Conservation (phyloP, 805 yeast genomes). For the Candida quercuum region DNA sequence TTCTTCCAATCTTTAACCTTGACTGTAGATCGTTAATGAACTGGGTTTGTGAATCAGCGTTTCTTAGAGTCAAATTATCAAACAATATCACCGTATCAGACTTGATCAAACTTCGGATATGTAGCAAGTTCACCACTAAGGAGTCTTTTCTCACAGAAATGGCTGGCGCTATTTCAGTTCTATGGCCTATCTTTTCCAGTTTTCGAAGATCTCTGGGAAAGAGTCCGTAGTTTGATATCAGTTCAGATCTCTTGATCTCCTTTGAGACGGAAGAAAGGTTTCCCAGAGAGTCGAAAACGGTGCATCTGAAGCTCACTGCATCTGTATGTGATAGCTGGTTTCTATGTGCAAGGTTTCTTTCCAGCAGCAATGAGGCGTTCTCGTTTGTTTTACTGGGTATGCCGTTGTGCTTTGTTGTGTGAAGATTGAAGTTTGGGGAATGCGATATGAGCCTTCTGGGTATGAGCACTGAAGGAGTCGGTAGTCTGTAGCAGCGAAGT, state of each 20-base stretch:
- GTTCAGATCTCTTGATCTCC: slow-evolving; percentile 66
- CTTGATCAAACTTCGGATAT: slow-evolving; percentile 74
- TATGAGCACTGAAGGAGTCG: too few relatives aligned
- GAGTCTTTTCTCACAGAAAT: slow-evolving; percentile 71
- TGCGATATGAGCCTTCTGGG: background rate
- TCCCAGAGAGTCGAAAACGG: slow-evolving; percentile 71
- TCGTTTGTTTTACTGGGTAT: too few relatives aligned
- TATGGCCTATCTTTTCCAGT: slow-evolving; percentile 55
- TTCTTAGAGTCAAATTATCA: slow-evolving; percentile 60
- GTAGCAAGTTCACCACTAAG: slow-evolving; percentile 67
- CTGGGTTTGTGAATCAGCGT: slow-evolving; percentile 62
- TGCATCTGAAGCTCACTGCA: slow-evolving; percentile 57
- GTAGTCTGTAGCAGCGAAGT: too few relatives aligned
- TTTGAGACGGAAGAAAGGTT: slow-evolving; percentile 63
- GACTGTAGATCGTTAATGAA: slow-evolving; percentile 78
- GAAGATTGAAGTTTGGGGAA: background rate
- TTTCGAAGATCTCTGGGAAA: slow-evolving; percentile 89
- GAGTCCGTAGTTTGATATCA: slow-evolving; percentile 69
- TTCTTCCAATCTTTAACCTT: slow-evolving; percentile 34
- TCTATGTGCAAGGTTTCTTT: slow-evolving; percentile 33
- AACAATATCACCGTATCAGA: slow-evolving; percentile 68
- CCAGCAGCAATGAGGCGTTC: slow-evolving; percentile 27
- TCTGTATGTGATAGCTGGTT: slow-evolving; percentile 29
- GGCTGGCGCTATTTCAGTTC: slow-evolving; percentile 76
- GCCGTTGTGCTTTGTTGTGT: background rate